Base-by-base conservation (phyloP, 148 eudicot species). In the Chenopodium suecicum region DNA sequence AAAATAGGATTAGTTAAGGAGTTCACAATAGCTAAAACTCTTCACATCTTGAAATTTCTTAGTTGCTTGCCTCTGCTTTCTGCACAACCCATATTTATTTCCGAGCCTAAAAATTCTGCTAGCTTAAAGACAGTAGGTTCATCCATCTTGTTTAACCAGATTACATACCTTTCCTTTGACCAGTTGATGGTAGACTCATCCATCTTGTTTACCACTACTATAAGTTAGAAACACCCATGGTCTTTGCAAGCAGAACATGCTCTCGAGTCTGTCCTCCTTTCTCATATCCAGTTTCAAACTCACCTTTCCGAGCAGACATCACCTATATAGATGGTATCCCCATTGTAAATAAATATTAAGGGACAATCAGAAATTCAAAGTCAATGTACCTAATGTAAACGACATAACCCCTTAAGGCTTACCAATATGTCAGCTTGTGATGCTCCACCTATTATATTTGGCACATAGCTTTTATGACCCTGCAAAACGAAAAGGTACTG, bases 391-490 rank as follows among this genome's bases (percentile, higher is more conserved):
- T 50, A 19, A 16, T 14, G 31, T 65, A 56, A 60, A 34, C 9
- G 69, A 17, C 0, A 71, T 32, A 32, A 23, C 20, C 19, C 22
- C 77, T 8, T 2, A 14, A 20, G 16, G 84, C 86, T 85, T 88
- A 96, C 99, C 86, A 96, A 85, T 10, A 94, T 90, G 73, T 96
- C 99, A 74, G 99, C 99, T 85, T 96, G 99, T 79, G 99, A 92
- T 78, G 99, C 99, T 54, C 99, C 99, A 76, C 92, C 91, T 80
- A 96, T 96, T 98, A 96, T 96, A 85, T 96, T 96, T 7, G 99
- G 99, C 10, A 96, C 97, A 84, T 96, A 96, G 82, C 98, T 96
- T 89, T 94, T 96, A 84, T 96, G 99, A 44, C 99, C 99, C 99
- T 96, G 87, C 56, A 73, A 23, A 78, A 74, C 14, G 67, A 20